Conservation (phyloP, 2,329 filamentous ascomycete genomes). For the Lasiodiplodia sp. region DNA sequence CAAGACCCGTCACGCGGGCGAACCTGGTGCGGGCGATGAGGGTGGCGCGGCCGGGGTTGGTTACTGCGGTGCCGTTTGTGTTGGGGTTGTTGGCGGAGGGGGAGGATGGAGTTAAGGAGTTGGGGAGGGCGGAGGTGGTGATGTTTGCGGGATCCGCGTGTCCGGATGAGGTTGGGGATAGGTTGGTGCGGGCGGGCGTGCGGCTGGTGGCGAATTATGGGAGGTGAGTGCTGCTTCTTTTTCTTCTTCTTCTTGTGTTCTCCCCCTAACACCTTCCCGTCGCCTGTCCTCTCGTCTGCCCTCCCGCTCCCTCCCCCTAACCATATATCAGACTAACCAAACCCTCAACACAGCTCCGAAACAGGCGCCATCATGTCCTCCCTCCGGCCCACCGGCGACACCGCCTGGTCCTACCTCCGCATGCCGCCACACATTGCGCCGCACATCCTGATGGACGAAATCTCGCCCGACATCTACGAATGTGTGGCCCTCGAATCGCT, state of each 20-base stretch:
- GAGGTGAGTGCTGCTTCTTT: conserved; percentile 37
- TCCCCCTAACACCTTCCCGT: no score
- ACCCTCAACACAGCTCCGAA: no score
- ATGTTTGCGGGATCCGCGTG: conserved; percentile 65
- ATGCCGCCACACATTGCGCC: conserved; percentile 48
- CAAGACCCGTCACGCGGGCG: conserved; percentile 28
- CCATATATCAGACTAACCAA: no score
- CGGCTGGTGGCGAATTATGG: conserved; percentile 65
- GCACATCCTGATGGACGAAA: conserved; percentile 47
- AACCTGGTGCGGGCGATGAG: conserved; percentile 39
- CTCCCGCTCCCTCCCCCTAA: no score
- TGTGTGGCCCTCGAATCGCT: conserved; percentile 43
- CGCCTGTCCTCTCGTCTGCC: no score
- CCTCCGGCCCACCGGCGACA: conserved; percentile 60
- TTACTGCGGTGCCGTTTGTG: conserved; percentile 69
- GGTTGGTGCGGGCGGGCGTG: conserved; percentile 60
- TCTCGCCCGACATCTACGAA: conserved; percentile 46
- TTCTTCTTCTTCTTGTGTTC: background rate
- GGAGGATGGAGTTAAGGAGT: conserved; percentile 58
- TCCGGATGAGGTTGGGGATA: conserved; percentile 65
- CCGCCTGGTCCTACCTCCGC: conserved; percentile 66
- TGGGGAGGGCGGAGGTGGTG: conserved; percentile 60
- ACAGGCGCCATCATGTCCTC: conserved; percentile 63
- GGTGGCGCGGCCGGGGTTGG: conserved; percentile 54
- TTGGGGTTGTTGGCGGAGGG: conserved; percentile 69